Evolutionary conservation across 2,329 filamentous ascomycete genomes (phyloP).

Genomic region (Nothopassalora personata): DNA sequence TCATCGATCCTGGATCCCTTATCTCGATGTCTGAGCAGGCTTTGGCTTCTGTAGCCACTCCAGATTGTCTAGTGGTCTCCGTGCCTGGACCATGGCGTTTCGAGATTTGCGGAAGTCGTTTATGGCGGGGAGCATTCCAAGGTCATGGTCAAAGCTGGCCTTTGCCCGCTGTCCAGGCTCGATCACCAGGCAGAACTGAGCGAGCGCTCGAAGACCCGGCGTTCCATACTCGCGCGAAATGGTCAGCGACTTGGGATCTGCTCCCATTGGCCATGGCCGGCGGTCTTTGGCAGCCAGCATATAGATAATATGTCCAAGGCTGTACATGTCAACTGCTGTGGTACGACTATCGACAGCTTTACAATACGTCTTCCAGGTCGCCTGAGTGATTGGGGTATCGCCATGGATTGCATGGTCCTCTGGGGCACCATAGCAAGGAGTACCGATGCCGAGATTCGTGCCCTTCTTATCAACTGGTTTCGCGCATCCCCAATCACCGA

Average conservation of each 20-base stretch:
- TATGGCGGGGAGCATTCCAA: background rate
- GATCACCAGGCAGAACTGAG: background rate
- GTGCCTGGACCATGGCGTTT: background rate
- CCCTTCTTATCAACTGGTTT: background rate
- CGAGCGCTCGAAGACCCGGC: background rate
- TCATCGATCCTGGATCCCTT: too few relatives aligned
- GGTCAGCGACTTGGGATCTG: background rate
- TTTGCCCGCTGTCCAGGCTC: background rate
- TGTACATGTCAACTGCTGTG: conserved; percentile 7
- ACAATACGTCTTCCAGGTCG: background rate
- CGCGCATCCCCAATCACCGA: conserved; percentile 18
- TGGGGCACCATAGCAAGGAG: conserved; percentile 3
- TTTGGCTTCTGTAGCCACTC: too few relatives aligned
- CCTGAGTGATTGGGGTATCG: too few relatives aligned
- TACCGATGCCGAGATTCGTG: conserved; percentile 4
- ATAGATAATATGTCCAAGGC: conserved; percentile 11
- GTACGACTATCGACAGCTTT: conserved; percentile 1
- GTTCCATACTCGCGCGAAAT: conserved; percentile 2
- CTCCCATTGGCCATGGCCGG: background rate
- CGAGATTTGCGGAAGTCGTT: background rate
- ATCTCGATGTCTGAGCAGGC: too few relatives aligned
- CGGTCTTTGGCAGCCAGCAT: background rate
- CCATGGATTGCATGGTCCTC: conserved; percentile 6
- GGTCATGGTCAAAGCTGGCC: background rate
- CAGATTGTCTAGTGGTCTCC: too few relatives aligned